Evolutionary conservation across 176 grass and related monocot species (phyloP), one percentile per base, ranked within the genome.

Genomic region (Carex pumila): DNA sequence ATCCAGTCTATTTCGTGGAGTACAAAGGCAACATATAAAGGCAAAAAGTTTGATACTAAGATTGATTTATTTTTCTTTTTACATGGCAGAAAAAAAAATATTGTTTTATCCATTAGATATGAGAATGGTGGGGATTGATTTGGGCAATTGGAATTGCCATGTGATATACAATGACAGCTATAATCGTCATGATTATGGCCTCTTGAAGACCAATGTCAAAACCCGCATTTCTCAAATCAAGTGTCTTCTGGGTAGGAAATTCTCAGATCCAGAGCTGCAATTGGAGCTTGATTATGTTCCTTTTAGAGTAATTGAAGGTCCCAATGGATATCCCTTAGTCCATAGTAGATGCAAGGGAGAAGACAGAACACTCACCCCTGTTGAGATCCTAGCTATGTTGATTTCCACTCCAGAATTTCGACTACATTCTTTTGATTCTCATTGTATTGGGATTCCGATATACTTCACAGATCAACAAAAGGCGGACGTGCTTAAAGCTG

Each of bases 381-480:
- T n/a, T 6, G 68, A 71, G 6, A 43, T 71, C 39, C 68, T 71
- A 5, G 36, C 68, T 11, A 47, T 71, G 39, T 12, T 71, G 37
- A 12, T 71, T 19, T 45, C 37, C 45, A 10, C 7, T 47, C 7
- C 8, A 10, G 8, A 47, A 47, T 47, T 47, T 47, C 45, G 0
- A 47, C 0, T 7, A 8, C 0, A 10, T 47, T 1, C 45, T 47
- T 47, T 7, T 10, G 1, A 1, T 47, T 47, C 45, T 47, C 9
- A 1, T 72, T 45, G 69, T 79, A 79, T 34, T 6, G 50, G 74
- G 12, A 58, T 79, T 3, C 76, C 76, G 3, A 60, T 59, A 0
- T 79, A 79, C 55, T 79, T 79, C 53, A 79, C 49, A 58, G 25
- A 37, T 60, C 12, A 31, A 10, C 76, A 79, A 13, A 79, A n/a